Evolutionary conservation across 495 filamentous ascomycete genomes (phyloP).

Genomic region (Hypoxylon crocopeplum): DNA sequence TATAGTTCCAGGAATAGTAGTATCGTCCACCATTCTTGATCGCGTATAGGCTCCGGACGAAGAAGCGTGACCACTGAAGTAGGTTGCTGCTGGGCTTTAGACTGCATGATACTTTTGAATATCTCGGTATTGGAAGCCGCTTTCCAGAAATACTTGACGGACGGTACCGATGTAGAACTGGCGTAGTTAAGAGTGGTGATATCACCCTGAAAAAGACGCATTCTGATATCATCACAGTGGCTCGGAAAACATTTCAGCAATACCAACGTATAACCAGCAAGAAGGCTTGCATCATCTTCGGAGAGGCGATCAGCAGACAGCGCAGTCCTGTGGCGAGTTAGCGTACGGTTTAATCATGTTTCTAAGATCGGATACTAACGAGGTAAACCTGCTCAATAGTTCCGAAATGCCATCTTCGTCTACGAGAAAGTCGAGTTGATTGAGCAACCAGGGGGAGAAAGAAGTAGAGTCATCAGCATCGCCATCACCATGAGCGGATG

Average conservation of each 20-base stretch:
- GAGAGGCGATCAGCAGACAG: constrained; percentile 40
- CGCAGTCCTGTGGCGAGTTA: constrained; percentile 35
- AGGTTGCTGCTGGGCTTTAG: constrained; percentile 21
- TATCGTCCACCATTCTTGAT: constrained; percentile 81
- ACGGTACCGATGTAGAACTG: constrained; percentile 58
- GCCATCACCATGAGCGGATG: constrained; percentile 18
- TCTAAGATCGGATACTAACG: constrained; percentile 41
- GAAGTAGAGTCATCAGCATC: constrained; percentile 31
- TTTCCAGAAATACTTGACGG: constrained; percentile 90
- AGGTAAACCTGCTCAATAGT: constrained; percentile 46
- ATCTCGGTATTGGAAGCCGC: constrained; percentile 70
- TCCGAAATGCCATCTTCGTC: constrained; percentile 50
- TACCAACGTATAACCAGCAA: constrained; percentile 88
- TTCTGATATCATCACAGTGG: constrained; percentile 86
- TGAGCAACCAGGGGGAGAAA: constrained; percentile 42
- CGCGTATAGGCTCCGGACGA: constrained; percentile 17
- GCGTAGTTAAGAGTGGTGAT: constrained; percentile 57
- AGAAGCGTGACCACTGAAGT: constrained; percentile 30
- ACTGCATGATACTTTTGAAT: constrained; percentile 65
- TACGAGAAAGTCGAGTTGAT: constrained; percentile 45
- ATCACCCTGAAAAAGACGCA: constrained; percentile 90
- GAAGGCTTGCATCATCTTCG: constrained; percentile 71
- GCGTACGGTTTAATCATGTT: too few relatives aligned
- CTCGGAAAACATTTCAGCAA: constrained; percentile 85
- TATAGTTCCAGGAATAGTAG: constrained; percentile 94